Evolutionary conservation across 805 yeast genomes (phyloP), one percentile per base, ranked within the genome.

Genomic region (Sporopachydermia lactativora): DNA sequence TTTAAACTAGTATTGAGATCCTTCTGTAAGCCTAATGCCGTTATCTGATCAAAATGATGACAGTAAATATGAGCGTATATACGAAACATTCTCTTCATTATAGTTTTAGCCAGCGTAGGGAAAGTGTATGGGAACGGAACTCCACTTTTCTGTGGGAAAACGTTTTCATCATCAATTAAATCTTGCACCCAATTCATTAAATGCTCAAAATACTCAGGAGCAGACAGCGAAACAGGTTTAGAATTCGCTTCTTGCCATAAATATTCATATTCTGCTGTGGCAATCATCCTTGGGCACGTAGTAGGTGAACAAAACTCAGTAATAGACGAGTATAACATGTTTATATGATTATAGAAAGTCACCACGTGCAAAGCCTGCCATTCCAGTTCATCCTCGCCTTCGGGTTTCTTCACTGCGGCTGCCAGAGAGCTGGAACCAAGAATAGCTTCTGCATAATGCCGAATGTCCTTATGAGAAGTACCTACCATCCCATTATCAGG

Each of bases 331-430:
- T 92, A 89, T 4, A 89, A 65, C 98, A 89, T 92, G 60, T 89
- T 89, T 49, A 89, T 79, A 57, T 89, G 98, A 57, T 88, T 88
- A 62, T 83, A 89, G 55, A 89, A 92, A 59, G 89, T 97, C 14
- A 88, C 96, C n/a, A 89, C 92, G 57, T 89, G 95, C 8, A 88
- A 94, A 0, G 98, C 97, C 42, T 89, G 61, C 98, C 98, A 89
- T 58, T 89, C 98, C 51, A 81, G 79, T 42, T 77, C 55, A 52
- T 84, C 92, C 59, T 89, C 98, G 45, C 92, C 97, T 49, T 73
- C 81, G 14, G 98, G 98, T 18, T 92, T 65, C 54, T 81, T 81
- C 16, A 89, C 97, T 0, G 97, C 97, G 58, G 85, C 94, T 17
- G 82, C 81, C 47, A 92, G 66, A 19, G 89, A 78, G 28, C 89